Conservation (phyloP, 805 yeast species). For the Kluyveromyces lactis region DNA sequence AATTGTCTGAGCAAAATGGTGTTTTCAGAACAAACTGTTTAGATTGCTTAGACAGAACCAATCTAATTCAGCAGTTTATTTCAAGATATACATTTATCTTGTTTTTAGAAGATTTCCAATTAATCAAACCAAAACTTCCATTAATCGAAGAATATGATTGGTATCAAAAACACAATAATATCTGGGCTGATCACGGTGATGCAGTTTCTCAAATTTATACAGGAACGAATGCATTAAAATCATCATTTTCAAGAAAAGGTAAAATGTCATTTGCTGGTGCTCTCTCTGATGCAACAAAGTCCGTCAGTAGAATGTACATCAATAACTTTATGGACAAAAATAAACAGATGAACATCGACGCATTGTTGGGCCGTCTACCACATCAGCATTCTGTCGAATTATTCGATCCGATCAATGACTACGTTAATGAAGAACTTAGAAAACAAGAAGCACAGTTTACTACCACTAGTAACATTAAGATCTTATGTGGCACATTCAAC, state of each 20-base stretch:
- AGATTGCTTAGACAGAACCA: constrained; percentile 92
- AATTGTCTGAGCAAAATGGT: constrained; percentile 75
- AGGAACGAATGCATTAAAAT: constrained; percentile 94
- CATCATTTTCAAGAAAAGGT: constrained; percentile 90
- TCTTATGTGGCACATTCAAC: constrained; percentile 82
- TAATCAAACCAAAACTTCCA: constrained; percentile 17
- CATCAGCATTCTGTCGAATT: constrained; percentile 63
- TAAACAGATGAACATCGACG: constrained; percentile 84
- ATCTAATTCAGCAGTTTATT: constrained; percentile 76
- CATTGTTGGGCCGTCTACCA: constrained; percentile 72
- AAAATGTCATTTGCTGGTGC: constrained; percentile 97
- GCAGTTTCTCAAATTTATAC: constrained; percentile 93
- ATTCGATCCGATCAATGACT: constrained; percentile 84
- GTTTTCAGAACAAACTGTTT: constrained; percentile 89
- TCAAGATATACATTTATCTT: constrained; percentile 62
- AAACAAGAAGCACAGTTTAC: constrained; percentile 44
- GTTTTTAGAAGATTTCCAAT: constrained; percentile 37
- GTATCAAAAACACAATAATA: constrained; percentile 64
- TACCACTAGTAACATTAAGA: constrained; percentile 45
- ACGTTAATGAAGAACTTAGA: constrained; percentile 55
- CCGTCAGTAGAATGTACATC: constrained; percentile 90
- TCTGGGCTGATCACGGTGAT: constrained; percentile 99
- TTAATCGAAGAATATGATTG: constrained; percentile 41
- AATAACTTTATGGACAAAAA: constrained; percentile 91
- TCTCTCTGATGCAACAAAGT: constrained; percentile 91